A percentile compares a stretch with the other conserved stretches of the same genome.
These are phyloP conservation scores for Ophiostoma australiae DNA, from an alignment of 2,329 filamentous ascomycete species.

Conservation along the genomic window DNA sequence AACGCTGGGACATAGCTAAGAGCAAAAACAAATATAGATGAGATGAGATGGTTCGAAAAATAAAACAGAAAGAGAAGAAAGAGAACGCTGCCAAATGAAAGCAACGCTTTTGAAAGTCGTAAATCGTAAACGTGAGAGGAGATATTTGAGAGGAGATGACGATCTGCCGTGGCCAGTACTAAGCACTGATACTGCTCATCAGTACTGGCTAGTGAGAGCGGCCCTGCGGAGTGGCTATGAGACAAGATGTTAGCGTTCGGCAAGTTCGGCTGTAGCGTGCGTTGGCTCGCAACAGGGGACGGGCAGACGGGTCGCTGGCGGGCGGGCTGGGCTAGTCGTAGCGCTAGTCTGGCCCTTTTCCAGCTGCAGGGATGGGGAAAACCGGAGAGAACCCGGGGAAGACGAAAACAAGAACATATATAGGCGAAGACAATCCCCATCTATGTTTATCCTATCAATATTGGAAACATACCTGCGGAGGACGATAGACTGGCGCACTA, in stretches of 20 bases:
- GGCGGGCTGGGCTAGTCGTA: not conserved
- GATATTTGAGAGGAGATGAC: not conserved
- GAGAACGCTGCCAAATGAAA: not conserved
- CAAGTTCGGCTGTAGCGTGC: constrained; percentile 25
- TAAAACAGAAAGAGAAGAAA: no score
- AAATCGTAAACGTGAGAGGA: not conserved
- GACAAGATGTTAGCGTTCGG: constrained; percentile 18
- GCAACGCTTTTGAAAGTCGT: not conserved
- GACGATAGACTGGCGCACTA: not conserved
- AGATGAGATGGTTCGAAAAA: not conserved
- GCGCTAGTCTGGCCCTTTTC: not conserved
- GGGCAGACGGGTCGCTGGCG: not conserved
- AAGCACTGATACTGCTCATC: not conserved
- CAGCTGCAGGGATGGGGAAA: constrained; percentile 20
- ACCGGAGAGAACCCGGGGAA: constrained; percentile 9
- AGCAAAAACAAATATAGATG: not conserved
- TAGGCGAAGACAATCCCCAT: not conserved
- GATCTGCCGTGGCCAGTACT: not conserved
- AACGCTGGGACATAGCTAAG: not conserved
- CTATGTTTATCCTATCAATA: not conserved
- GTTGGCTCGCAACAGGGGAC: not conserved
- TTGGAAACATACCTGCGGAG: not conserved
- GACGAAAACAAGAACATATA: constrained; percentile 8
- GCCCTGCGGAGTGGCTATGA: not conserved
- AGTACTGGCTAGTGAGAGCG: constrained; percentile 16